Conservation (phyloP, 768 basidiomycete genomes). For the Suillus americanus region DNA sequence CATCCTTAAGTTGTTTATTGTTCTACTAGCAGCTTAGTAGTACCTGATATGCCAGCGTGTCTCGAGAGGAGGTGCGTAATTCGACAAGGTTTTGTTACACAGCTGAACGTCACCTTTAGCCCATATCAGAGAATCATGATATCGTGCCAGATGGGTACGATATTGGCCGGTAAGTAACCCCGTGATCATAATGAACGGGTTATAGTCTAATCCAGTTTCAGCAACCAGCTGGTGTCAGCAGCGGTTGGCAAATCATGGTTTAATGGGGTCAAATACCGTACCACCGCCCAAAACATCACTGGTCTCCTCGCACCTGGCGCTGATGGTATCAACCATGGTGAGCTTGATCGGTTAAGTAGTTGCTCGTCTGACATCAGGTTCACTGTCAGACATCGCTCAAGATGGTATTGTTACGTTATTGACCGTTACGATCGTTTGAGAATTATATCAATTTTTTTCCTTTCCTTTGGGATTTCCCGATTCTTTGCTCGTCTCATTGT, state of each 20-base stretch:
- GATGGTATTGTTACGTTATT: conserved; percentile 58
- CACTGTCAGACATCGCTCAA: conserved; percentile 50
- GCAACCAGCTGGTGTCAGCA: conserved; percentile 37
- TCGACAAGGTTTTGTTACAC: not conserved
- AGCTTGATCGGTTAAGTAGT: conserved; percentile 1
- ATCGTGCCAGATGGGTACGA: conserved; percentile 51
- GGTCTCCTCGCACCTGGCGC: conserved; percentile 55
- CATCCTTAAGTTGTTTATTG: not conserved
- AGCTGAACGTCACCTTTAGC: conserved; percentile 14
- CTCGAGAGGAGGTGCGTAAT: conserved; percentile 41
- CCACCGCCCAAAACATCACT: conserved; percentile 45
- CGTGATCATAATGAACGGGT: not conserved
- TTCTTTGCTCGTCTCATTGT: not conserved
- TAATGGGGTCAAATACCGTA: conserved; percentile 46
- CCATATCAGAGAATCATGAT: conserved; percentile 35
- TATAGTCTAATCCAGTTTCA: conserved; percentile 11
- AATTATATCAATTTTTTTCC: not conserved
- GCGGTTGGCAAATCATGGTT: conserved; percentile 41
- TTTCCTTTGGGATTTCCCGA: not conserved
- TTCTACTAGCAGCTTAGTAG: not conserved
- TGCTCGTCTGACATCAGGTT: conserved; percentile 1
- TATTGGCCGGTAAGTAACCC: conserved; percentile 38
- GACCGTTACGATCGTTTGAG: conserved; percentile 46
- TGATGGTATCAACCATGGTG: conserved; percentile 54
- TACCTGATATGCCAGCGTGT: conserved; percentile 35